Conservation (phyloP, 352 stramenopile genomes). For the Globisporangium mamillatum region DNA sequence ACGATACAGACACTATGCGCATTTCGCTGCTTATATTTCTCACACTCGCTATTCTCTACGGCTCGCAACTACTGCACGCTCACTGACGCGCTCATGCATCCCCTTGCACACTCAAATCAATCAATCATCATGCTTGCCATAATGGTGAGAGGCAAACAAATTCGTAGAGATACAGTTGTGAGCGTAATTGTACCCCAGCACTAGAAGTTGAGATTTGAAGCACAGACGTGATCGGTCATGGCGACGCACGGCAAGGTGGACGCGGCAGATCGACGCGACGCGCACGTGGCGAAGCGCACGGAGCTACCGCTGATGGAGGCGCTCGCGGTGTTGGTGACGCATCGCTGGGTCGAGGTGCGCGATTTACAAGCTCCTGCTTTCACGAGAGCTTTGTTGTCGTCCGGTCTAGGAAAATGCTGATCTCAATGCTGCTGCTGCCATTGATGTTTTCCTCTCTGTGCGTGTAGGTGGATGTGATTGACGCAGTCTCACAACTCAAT, state of each 20-base stretch:
- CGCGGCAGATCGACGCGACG: background rate
- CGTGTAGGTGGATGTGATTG: slow-evolving; percentile 33
- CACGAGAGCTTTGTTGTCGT: background rate
- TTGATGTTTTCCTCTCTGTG: background rate
- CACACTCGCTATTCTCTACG: background rate
- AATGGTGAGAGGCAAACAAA: background rate
- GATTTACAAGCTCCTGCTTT: background rate
- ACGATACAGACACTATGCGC: slow-evolving; percentile 1
- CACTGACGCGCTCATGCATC: background rate
- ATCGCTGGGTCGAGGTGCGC: slow-evolving; percentile 43
- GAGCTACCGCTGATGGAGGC: slow-evolving; percentile 8
- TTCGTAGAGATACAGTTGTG: background rate
- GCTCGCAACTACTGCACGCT: background rate
- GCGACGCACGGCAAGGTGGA: background rate
- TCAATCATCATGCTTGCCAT: background rate
- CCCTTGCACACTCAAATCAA: background rate
- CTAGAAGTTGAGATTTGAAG: background rate
- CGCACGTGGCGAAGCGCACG: background rate
- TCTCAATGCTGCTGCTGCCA: background rate
- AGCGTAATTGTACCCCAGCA: background rate
- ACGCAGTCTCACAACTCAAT: slow-evolving; percentile 26
- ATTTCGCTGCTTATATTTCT: background rate
- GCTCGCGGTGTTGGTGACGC: slow-evolving; percentile 35
- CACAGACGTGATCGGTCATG: background rate
- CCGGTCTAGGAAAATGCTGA: background rate